Conservation (phyloP, 352 stramenopile genomes). For the Pythium rishiriense region DNA sequence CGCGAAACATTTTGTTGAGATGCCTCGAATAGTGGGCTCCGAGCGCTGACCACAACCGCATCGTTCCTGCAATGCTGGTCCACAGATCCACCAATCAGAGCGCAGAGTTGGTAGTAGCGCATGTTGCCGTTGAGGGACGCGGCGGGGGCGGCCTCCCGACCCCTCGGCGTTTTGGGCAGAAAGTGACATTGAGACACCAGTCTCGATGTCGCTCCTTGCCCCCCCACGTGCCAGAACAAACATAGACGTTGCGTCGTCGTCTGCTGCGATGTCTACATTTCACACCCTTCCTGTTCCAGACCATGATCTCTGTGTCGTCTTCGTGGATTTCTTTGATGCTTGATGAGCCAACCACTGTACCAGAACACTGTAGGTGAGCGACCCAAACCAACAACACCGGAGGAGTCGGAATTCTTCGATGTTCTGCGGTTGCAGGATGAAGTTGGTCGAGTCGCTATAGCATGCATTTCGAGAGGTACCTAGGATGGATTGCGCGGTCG, state of each 20-base stretch:
- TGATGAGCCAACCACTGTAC: background rate
- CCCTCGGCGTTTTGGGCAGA: conserved; percentile 1
- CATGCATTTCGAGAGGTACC: conserved; percentile 10
- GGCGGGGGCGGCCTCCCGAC: background rate
- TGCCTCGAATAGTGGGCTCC: conserved; percentile 6
- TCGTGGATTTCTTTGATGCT: background rate
- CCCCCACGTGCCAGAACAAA: conserved; percentile 1
- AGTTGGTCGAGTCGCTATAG: background rate
- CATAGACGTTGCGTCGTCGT: conserved; percentile 16
- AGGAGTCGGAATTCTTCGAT: conserved; percentile 15
- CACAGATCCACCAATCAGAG: conserved; percentile 13
- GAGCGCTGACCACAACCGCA: conserved; percentile 16
- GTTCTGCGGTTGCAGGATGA: conserved; percentile 20
- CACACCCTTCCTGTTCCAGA: no score
- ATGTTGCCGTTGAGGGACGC: background rate
- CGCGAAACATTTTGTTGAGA: conserved; percentile 18
- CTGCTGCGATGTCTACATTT: background rate
- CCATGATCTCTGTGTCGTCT: background rate
- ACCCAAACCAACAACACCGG: conserved; percentile 9
- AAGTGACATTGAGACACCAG: conserved; percentile 22
- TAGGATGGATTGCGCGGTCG: background rate
- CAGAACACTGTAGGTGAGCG: background rate
- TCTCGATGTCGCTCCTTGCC: conserved; percentile 10
- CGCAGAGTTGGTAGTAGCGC: background rate
- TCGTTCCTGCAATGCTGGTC: background rate